A percentile compares a stretch with the other conserved stretches of the same genome.
Conservation (phyloP, 768 basidiomycete species). For the Scleroderma bovista region DNA sequence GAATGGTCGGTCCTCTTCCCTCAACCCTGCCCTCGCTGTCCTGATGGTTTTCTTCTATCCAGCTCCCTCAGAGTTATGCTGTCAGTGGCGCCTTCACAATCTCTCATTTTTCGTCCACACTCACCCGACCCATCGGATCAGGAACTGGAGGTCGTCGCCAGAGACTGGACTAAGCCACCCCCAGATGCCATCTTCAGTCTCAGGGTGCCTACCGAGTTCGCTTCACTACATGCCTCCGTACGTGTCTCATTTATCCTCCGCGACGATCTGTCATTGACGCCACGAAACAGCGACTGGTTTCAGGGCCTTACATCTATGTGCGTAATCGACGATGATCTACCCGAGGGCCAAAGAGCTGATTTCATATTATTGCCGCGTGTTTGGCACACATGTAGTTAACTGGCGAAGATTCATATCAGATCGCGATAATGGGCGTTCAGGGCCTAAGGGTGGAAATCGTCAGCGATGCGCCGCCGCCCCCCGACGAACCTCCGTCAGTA, state of each 20-base stretch:
- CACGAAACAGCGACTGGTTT: conserved; percentile 57
- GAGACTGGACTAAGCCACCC: conserved; percentile 85
- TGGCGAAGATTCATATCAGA: conserved; percentile 83
- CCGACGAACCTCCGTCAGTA: conserved; percentile 78
- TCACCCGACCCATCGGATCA: conserved; percentile 32
- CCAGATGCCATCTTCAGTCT: conserved; percentile 71
- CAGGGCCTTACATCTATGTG: conserved; percentile 83
- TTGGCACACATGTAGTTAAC: conserved; percentile 48
- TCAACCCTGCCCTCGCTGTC: neutral
- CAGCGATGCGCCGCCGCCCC: conserved; percentile 78
- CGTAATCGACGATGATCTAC: conserved; percentile 22
- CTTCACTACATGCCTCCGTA: conserved; percentile 79
- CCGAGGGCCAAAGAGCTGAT: conserved; percentile 7
- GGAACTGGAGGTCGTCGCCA: conserved; percentile 77
- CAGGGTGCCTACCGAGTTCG: conserved; percentile 83
- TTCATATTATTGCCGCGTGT: conserved; percentile 15
- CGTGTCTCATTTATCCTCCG: conserved; percentile 24
- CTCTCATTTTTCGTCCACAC: neutral
- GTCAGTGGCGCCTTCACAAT: conserved; percentile 36
- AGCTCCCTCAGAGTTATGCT: conserved; percentile 66
- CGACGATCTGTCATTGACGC: conserved; percentile 16
- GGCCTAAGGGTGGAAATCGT: conserved; percentile 84
- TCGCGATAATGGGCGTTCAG: conserved; percentile 78
- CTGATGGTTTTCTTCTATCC: conserved; percentile 3
- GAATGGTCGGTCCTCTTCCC: conserved; percentile 40